Evolutionary conservation across 371 early-diverging fungal species (phyloP).

Genomic region (Lichtheimia hyalospora): DNA sequence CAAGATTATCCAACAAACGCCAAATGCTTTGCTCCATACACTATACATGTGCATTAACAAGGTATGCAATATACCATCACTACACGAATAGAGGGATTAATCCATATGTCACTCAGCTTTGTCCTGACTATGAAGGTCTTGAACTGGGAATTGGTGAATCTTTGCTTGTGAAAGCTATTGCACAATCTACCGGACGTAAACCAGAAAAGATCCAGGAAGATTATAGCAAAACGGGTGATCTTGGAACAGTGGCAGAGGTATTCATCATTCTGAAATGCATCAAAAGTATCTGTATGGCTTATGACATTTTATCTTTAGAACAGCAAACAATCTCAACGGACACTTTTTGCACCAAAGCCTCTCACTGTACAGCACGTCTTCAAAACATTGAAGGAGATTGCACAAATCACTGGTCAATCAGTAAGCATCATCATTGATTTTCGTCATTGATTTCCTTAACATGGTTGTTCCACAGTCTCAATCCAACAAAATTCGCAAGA

Average conservation of each 20-base stretch:
- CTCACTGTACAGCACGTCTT: slow-evolving; percentile 87
- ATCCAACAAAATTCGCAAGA: slow-evolving; percentile 82
- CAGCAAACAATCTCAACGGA: slow-evolving; percentile 75
- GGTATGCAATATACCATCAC: slow-evolving; percentile 40
- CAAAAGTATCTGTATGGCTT: neutral
- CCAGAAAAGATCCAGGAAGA: slow-evolving; percentile 79
- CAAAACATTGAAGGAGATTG: slow-evolving; percentile 84
- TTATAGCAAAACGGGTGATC: slow-evolving; percentile 81
- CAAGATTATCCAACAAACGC: slow-evolving; percentile 68
- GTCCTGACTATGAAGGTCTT: slow-evolving; percentile 94
- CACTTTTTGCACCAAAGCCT: slow-evolving; percentile 77
- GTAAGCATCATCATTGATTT: slow-evolving; percentile 30
- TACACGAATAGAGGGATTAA: neutral
- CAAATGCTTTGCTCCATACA: slow-evolving; percentile 71
- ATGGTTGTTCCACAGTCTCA: slow-evolving; percentile 54
- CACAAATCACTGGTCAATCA: slow-evolving; percentile 77
- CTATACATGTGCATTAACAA: slow-evolving; percentile 94
- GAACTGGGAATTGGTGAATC: slow-evolving; percentile 98
- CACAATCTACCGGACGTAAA: slow-evolving; percentile 81
- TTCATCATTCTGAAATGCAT: neutral
- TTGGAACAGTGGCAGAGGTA: slow-evolving; percentile 90
- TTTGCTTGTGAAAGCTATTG: slow-evolving; percentile 93
- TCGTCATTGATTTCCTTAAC: neutral
- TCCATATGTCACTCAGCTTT: slow-evolving; percentile 52
- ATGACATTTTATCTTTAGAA: slow-evolving; percentile 33